Evolutionary conservation across 2,329 filamentous ascomycete species (phyloP), one percentile per base, ranked within the genome.

Genomic region (Hymenoscyphus linearis): DNA sequence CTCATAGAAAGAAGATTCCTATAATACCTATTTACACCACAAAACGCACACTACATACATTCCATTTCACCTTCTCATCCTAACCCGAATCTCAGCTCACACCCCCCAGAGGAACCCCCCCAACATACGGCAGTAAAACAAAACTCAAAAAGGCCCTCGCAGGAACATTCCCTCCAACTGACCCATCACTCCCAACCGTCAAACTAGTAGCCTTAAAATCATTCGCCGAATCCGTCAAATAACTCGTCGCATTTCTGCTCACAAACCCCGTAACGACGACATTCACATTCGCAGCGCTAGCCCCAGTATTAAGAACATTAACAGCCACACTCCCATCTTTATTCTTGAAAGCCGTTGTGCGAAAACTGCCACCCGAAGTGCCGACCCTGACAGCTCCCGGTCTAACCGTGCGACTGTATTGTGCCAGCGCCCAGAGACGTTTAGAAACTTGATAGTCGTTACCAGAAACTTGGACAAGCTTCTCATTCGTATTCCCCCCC

Each of bases 401-500:
- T 18, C 55, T 35, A 3, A 54, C 60, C 34, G 60, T 55, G 7
- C 60, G 18, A 16, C 36, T 53, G 25, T 58, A 61, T 50, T 61
- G 60, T 22, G 52, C 60, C 6, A 58, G 47, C 9, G 58, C 58
- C 58, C 66, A 69, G 9, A 67, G 53, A 2, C 64, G 59, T 22
- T 63, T 66, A 5, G 59, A 63, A 7, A 64, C 58, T 2, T 36
- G 52, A 25, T 60, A 58, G 47, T 25, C 13, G n/a, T 56, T 58
- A 13, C 47, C 59, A 22, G 44, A 35, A 3, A 40, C 44, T 26
- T 64, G 34, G 31, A 68, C 64, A 4, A 66, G 35, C 12, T 74
- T 75, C 50, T 74, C 73, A 61, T 75, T 75, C 35, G 77, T 76
- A 34, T 72, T 70, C n/a, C 57, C 57, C 14, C 56, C 59, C 36